Evolutionary conservation across 2,329 filamentous ascomycete species (phyloP), one percentile per base, ranked within the genome.

Genomic region (Aspergillus spinulosporus): DNA sequence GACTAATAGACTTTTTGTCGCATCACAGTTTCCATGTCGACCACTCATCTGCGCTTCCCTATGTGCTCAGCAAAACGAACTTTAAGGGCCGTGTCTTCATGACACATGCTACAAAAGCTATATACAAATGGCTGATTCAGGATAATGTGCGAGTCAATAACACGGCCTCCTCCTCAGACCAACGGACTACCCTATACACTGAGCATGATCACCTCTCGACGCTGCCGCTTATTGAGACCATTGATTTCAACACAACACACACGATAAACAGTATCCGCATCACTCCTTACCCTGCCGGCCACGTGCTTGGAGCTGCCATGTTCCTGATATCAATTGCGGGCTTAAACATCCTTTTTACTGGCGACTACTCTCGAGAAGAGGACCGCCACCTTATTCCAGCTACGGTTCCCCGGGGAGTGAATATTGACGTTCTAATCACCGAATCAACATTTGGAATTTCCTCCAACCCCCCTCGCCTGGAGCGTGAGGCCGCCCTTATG

Each of bases 101-200:
- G 93, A 99, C 94, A 50, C 94, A 99, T 79, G 92, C 94, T 1
- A 99, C 94, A 46, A 97, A 99, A 75, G 94, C 94, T 66, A 99
- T 99, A 72, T 99, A 99, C 83, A 97, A 97, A 77, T 97, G 94
- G 93, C 85, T 97, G 50, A 97, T 97, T 61, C 92, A 96, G 74
- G 94, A 99, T 75, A 96, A 92, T 64, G 90, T 99, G 44, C 88
- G 94, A 57, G 92, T 99, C 31, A 89, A 67, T 82, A 94, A 80
- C 81, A 90, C 69, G 32, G 80, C 82, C 2, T 84, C 82, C 49
- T 84, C 82, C 4, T 84, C 84, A 2, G 83, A 86, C 65, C 83
- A 84, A 60, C 80, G 83, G 62, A 83, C 84, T 26, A 81, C 84
- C 40, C 85, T 97, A 45, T 99, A 97, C 72, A 97, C 91, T 1